Evolutionary conservation across 345 rosid genomes (phyloP).

Genomic region (Raphanus sativus): DNA sequence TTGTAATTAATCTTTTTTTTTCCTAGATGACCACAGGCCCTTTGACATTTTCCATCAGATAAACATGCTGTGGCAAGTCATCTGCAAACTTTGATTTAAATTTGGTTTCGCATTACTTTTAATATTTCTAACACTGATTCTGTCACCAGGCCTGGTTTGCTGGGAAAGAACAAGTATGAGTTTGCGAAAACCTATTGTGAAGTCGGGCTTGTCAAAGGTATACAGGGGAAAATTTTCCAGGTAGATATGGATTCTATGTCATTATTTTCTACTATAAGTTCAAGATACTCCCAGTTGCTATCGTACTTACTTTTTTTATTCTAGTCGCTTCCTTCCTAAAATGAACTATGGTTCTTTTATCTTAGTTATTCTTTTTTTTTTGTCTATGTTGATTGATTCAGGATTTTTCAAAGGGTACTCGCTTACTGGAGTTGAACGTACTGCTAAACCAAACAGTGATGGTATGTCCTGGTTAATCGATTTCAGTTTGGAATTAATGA

Average conservation of each 20-base stretch:
- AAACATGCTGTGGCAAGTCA: constrained; percentile 83
- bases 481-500: constrained; percentile 6
- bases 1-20: constrained; percentile 17
- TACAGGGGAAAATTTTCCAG: constrained; percentile 68
- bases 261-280: background rate
- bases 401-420: constrained; percentile 90
- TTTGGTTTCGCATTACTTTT: constrained; percentile 15
- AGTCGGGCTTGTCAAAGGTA: constrained; percentile 49
- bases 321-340: constrained; percentile 15
- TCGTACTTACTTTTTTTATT: constrained; percentile 19
- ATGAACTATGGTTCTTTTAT: constrained; percentile 15
- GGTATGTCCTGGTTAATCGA: constrained; percentile 52
- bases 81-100: constrained; percentile 29
- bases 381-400: constrained; percentile 40
- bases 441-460: constrained; percentile 85
- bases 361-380: background rate
- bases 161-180: constrained; percentile 85
- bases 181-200: constrained; percentile 88
- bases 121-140: constrained; percentile 32
- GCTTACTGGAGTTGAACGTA: constrained; percentile 86
- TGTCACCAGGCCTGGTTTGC: constrained; percentile 82
- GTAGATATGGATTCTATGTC: constrained; percentile 44
- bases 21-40: constrained; percentile 80
- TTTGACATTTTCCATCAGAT: constrained; percentile 96
- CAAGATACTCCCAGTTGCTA: constrained; percentile 14